Conservation (phyloP, 2,329 filamentous ascomycete species). For the Neospermospora avenae region DNA sequence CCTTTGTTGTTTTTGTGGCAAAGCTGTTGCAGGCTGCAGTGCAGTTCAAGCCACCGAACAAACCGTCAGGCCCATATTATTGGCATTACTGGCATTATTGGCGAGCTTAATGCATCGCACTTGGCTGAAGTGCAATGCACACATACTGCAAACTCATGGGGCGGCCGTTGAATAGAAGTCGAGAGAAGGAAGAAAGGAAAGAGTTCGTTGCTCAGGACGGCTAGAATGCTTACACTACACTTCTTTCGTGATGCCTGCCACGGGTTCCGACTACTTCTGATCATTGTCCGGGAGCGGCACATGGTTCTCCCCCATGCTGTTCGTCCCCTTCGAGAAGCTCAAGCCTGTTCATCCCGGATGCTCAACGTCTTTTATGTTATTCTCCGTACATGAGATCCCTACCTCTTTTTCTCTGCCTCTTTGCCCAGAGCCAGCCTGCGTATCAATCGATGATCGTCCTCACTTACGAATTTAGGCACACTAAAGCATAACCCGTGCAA, state of each 20-base stretch:
- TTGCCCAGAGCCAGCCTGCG: neutral
- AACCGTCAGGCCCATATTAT: slow-evolving; percentile 1
- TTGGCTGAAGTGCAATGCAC: too few relatives aligned
- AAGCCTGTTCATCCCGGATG: slow-evolving; percentile 1
- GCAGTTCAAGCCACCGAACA: neutral
- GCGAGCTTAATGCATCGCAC: neutral
- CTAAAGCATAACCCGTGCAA: slow-evolving; percentile 13
- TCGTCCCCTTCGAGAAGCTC: slow-evolving; percentile 18
- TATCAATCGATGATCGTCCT: slow-evolving; percentile 28
- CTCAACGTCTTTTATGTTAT: slow-evolving; percentile 30
- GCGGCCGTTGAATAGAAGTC: slow-evolving; percentile 9
- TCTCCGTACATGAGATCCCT: slow-evolving; percentile 11
- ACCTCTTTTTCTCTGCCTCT: neutral
- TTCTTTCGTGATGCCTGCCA: slow-evolving; percentile 21
- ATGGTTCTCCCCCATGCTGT: slow-evolving; percentile 23
- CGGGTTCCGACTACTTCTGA: slow-evolving; percentile 25
- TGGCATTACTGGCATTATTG: neutral
- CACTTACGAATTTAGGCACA: slow-evolving; percentile 33
- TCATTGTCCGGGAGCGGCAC: slow-evolving; percentile 26
- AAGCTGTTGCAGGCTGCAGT: neutral
- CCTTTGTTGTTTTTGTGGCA: neutral
- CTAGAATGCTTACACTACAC: slow-evolving; percentile 16
- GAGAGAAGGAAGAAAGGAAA: neutral
- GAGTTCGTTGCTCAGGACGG: neutral
- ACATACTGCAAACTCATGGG: neutral